A percentile compares a stretch with the other conserved stretches of the same genome.
These are phyloP conservation scores for Passiflora organensis DNA, from an alignment of 345 rosid genomes.

Conservation along the genomic window DNA sequence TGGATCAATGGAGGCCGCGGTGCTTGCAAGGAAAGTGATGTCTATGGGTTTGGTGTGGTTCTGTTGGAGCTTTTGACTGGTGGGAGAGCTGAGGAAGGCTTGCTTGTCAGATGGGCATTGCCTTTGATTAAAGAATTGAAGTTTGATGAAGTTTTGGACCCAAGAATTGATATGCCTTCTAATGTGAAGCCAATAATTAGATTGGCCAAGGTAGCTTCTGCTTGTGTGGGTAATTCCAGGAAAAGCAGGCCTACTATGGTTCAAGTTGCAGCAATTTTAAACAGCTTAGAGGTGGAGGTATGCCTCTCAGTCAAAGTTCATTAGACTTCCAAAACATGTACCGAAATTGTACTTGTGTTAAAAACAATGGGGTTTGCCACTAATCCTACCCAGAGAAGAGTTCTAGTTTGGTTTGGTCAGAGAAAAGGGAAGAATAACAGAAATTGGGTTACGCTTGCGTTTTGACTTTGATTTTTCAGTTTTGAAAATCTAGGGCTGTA, in stretches of 20 bases:
- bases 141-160: slow-evolving; percentile 57
- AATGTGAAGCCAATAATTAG: slow-evolving; percentile 50
- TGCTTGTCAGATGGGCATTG: slow-evolving; percentile 68
- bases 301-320: slow-evolving; percentile 1
- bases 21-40: slow-evolving; percentile 63
- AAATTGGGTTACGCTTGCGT: too few relatives aligned
- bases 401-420: too few relatives aligned
- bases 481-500: too few relatives aligned
- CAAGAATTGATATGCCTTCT: slow-evolving; percentile 41
- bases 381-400: too few relatives aligned
- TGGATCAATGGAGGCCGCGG: slow-evolving; percentile 29
- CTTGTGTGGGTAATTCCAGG: slow-evolving; percentile 73
- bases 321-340: background rate
- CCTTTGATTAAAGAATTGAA: slow-evolving; percentile 65
- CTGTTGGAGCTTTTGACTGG: slow-evolving; percentile 76
- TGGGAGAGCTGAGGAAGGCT: slow-evolving; percentile 57
- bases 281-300: slow-evolving; percentile 42
- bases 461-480: too few relatives aligned
- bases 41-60: slow-evolving; percentile 77
- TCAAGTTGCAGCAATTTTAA: slow-evolving; percentile 63
- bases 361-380: too few relatives aligned
- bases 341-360: too few relatives aligned
- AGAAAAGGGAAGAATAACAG: too few relatives aligned
- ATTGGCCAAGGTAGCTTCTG: slow-evolving; percentile 71
- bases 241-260: slow-evolving; percentile 55